Conservation (phyloP, 306 rosid species). For the Sophora flavescens region DNA sequence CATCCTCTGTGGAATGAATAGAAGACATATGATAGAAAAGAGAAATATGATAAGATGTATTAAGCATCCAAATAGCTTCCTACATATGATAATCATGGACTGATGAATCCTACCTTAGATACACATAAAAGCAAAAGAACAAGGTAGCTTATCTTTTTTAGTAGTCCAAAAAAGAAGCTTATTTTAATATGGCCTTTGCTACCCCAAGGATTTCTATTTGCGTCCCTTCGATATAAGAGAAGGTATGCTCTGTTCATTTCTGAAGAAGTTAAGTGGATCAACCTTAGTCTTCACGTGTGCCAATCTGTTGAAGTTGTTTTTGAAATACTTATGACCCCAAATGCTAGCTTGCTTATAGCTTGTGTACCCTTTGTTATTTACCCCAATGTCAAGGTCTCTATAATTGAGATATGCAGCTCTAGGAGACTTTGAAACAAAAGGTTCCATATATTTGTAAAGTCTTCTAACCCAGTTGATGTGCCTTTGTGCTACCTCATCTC, state of each 20-base stretch:
- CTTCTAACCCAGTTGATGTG: constrained; percentile 32
- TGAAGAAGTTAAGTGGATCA: background rate
- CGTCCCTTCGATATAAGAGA: background rate
- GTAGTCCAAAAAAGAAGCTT: no score
- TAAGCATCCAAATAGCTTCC: constrained; percentile 6
- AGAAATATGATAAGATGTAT: background rate
- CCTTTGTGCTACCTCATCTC: constrained; percentile 1
- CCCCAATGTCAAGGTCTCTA: background rate
- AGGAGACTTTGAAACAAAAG: background rate
- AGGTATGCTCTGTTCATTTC: background rate
- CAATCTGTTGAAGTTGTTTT: background rate
- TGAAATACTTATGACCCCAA: background rate
- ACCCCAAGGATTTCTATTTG: no score
- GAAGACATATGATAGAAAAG: background rate
- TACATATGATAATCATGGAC: background rate
- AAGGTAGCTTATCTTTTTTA: no score
- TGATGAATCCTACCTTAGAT: background rate
- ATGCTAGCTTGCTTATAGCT: background rate
- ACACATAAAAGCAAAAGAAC: no score
- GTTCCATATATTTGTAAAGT: background rate
- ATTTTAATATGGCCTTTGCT: no score
- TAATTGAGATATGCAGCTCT: background rate
- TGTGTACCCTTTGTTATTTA: background rate
- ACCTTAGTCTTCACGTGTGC: background rate
- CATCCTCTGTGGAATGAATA: background rate